These are phyloP conservation scores for Alternaria incomplexa DNA, from an alignment of 2,329 filamentous ascomycete genomes.

Conservation along the genomic window DNA sequence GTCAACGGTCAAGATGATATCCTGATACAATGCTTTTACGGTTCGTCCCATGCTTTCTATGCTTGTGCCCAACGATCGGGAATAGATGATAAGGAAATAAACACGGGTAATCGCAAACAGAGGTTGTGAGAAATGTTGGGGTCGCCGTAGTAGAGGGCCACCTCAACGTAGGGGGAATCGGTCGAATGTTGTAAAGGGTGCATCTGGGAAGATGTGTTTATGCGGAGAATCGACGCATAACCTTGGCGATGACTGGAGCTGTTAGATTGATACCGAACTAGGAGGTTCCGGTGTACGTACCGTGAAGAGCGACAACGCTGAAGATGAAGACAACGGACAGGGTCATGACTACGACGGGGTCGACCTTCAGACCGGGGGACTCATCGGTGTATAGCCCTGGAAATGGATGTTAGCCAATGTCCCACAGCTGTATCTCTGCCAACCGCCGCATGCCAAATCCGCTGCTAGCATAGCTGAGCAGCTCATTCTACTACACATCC, in stretches of 20 bases:
- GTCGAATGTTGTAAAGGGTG: conserved; percentile 12
- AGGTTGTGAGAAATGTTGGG: conserved; percentile 4
- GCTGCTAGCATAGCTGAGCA: neutral
- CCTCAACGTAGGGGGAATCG: conserved; percentile 13
- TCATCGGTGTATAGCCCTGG: conserved; percentile 97
- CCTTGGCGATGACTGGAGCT: conserved; percentile 84
- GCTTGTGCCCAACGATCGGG: conserved; percentile 19
- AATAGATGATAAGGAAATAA: conserved; percentile 9
- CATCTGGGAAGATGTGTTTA: conserved; percentile 35
- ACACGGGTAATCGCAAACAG: conserved; percentile 7
- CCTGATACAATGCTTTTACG: conserved; percentile 31
- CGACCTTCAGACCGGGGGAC: conserved; percentile 94
- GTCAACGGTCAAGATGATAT: conserved; percentile 19
- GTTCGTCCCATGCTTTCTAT: conserved; percentile 6
- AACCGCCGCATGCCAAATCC: neutral
- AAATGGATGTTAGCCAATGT: conserved; percentile 19
- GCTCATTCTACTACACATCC: neutral
- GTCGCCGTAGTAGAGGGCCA: conserved; percentile 30
- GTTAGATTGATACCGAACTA: conserved; percentile 15
- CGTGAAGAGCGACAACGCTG: conserved; percentile 95
- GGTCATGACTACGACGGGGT: conserved; percentile 95
- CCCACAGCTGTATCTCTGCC: neutral
- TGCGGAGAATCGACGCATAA: conserved; percentile 83
- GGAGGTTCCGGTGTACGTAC: conserved; percentile 61
- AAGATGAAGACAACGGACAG: conserved; percentile 98